Conservation (phyloP, 306 rosid species). For the Sicyos baderoa region DNA sequence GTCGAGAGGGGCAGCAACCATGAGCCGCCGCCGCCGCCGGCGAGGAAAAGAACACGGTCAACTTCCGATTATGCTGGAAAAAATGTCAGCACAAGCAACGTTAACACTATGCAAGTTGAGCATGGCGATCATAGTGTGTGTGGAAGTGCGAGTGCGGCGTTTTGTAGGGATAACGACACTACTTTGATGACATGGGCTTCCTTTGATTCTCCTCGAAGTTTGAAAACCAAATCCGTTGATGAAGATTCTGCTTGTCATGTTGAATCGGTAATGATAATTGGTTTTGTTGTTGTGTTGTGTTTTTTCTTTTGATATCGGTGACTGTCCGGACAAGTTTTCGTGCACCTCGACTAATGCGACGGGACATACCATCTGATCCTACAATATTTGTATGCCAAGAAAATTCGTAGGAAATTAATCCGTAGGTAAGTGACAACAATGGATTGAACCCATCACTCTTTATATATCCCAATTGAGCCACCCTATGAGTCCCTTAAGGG, state of each 20-base stretch:
- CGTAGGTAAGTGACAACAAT: too few species aligned
- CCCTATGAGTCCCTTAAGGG: too few species aligned
- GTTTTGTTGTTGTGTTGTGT: neutral
- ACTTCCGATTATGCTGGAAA: constrained; percentile 22
- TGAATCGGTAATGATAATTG: constrained; percentile 27
- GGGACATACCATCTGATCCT: too few species aligned
- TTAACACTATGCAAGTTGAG: constrained; percentile 21
- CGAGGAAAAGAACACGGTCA: constrained; percentile 29
- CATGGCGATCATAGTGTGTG: constrained; percentile 29
- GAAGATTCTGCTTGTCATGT: constrained; percentile 39
- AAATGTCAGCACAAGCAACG: constrained; percentile 16
- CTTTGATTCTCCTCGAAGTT: constrained; percentile 37
- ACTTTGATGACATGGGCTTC: constrained; percentile 45
- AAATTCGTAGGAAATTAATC: too few species aligned
- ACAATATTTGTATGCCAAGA: too few species aligned
- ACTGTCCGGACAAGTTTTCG: too few species aligned
- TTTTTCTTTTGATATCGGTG: too few species aligned
- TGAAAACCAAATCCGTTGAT: constrained; percentile 36
- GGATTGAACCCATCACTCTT: too few species aligned
- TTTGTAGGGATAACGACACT: constrained; percentile 33
- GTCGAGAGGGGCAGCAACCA: constrained; percentile 12
- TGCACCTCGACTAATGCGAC: too few species aligned
- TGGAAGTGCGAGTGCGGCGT: constrained; percentile 28
- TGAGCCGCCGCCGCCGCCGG: neutral
- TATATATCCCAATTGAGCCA: too few species aligned